Evolutionary conservation across 2,329 filamentous ascomycete genomes (phyloP), one percentile per base, ranked within the genome.

Genomic region (Colletotrichum neosansevieriae): DNA sequence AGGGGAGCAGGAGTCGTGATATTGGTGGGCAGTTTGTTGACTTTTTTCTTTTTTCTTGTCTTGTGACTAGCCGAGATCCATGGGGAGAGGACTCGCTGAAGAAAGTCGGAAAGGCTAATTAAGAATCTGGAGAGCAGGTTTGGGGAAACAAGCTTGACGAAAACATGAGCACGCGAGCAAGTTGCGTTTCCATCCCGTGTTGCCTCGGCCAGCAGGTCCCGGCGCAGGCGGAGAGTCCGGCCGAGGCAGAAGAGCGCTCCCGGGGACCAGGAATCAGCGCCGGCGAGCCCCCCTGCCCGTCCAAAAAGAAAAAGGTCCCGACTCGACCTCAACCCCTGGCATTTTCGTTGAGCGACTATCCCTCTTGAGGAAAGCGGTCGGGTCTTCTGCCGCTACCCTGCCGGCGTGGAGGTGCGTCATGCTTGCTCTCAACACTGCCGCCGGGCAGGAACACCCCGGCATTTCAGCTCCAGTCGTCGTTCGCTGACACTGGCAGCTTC

Each of bases 331-430:
- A 71, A 71, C 70, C 67, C 70, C 67, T 63, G 70, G 58, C n/a
- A 38, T 71, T 71, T 71, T 70, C 70, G 70, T 71, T 71, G 70
- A 58, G 70, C 54, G 57, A 62, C 67, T 51, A 56, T 64, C 9
- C 63, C 51, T 2, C 0, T 44, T 38, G 0, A 0, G 11, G 70
- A 12, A 71, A 9, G 70, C 70, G 70, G 70, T 70, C 19, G 58
- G 3, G 11, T 0, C 1, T 38, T 57, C 13, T 68, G 56, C 70
- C 63, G 40, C 38, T 24, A 58, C 58, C 65, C 58, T 69, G 50
- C 50, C 57, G 47, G 65, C 29, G 29, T 44, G 63, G 50, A 50
- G 15, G 57, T 69, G 67, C 67, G 67, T 69, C 67, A 69, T 69
- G 63, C 61, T 65, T 42, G 29, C 61, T 49, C 65, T 68, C 65